Evolutionary conservation across 441 rosid species (phyloP), one percentile per base, ranked within the genome.

Genomic region (Pelargonium exstipulatum): DNA sequence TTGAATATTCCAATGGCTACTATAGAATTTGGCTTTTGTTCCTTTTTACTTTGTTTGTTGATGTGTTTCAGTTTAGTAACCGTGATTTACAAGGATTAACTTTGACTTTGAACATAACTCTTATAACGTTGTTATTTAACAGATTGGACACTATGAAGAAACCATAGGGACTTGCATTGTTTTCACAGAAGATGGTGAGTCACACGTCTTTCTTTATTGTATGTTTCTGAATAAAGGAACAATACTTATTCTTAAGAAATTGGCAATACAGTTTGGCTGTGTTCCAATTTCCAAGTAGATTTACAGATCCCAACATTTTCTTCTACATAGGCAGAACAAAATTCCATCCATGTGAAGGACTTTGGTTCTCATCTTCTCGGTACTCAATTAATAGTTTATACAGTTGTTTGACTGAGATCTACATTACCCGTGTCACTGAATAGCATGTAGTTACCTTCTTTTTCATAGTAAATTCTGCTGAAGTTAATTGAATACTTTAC

Each of bases 81-180:
- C 20, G n/a, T 51, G 14, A 22, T 46, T 67, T 40, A 9, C 42
- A 35, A 32, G 18, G 60, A 12, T 40, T 46, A 6, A 29, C 18
- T 6, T 37, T 18, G 65, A 62, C 8, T 62, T 13, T 7, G 5
- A 12, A 24, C 8, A 10, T 62, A 4, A 14, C 5, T 62, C 3
- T 32, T 2, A 5, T 4, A 13, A 13, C 20, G 12, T 58, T 10
- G 13, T 20, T 12, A 16, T 29, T 43, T 73, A 51, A 61, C 85
- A 87, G 90, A 80, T 87, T 57, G 88, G 87, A 69, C 80, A 81
- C 65, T 87, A 87, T 26, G 86, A 85, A 77, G 90, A 87, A 78
- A 84, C 88, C 51, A 77, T 84, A 7, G 92, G 90, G 49, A 83
- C 87, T 9, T 81, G 88, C 81, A 63, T 84, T 76, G 79, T 82